Evolutionary conservation across 2,329 filamentous ascomycete genomes (phyloP), one percentile per base, ranked within the genome.

Genomic region (Seiridium unicorne): DNA sequence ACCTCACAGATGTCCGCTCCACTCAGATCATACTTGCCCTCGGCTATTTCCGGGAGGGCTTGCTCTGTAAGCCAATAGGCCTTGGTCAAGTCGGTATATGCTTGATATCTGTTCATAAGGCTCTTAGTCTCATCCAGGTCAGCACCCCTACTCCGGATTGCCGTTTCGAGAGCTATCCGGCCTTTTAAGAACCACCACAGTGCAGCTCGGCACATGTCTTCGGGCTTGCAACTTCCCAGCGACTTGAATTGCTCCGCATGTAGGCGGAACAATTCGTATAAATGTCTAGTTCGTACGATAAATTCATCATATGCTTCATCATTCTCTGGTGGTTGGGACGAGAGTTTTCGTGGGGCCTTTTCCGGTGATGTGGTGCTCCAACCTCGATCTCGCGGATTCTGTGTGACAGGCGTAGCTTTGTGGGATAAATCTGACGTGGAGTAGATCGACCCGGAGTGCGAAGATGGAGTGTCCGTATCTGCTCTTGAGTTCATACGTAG

Each of bases 101-200:
- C 89, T 74, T 97, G 93, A 60, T 90, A 88, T 65, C 83, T 79
- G 62, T 84, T 73, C 63, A 83, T 77, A 64, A 85, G 79, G 63
- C 79, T 82, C 67, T 82, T 77, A 70, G 81, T 78, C 65, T 85
- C 78, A 62, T 86, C 82, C 4, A 83, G 79, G 47, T 75, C 80
- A 42, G 79, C 76, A 36, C 88, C 82, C 5, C 85, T 83, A 57
- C 86, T 87, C 62, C 91, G 84, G 51, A 96, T 87, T 44, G 89
- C 81, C 10, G 77, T 74, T 72, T 97, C 93, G 56, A 97, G 80
- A 8, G 88, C 87, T 69, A 88, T 85, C 62, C 93, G 88, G 26
- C 93, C 93, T 66, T 86, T 89, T 51, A 96, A 72, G 69, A 97
- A 96, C 93, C 93, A 97, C 93, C 93, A 97, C 0, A 91, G 79